Evolutionary conservation across 352 stramenopile genomes (phyloP), one percentile per base, ranked within the genome.

Genomic region (Pythium apleroticum): DNA sequence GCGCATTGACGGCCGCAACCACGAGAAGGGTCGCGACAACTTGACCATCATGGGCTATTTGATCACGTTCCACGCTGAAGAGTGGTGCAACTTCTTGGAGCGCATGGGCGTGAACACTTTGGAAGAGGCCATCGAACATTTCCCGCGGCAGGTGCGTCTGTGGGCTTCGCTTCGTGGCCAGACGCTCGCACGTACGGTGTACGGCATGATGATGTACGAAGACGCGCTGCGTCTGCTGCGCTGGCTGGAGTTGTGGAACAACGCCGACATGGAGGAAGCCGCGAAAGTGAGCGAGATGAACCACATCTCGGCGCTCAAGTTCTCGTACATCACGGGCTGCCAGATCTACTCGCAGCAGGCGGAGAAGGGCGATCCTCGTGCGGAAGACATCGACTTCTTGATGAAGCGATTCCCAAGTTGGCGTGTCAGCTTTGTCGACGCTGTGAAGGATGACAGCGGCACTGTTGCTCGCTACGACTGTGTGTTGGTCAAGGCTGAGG

Each of bases 131-230:
- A 65, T 95, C 11, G 72, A 75, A 19, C 73, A 76, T 4, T 80
- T 83, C 33, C 76, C 88, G 0, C 89, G 78, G 50, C 75, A 94
- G 57, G 86, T 96, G 20, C 86, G 86, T 53, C 63, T 95, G 9
- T 96, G 88, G 88, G 88, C 88, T 19, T 94, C 85, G 4, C 77
- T 93, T 66, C 82, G 88, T 52, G 86, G 86, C 5, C 88, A 96
- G 67, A 96, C 88, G 10, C 76, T 96, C 10, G 86, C 85, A n/a
- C 79, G 88, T 41, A 95, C 88, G 0, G 86, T 95, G 0, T 86
- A 94, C 53, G 88, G 88, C 19, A 95, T 96, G 84, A 95, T 95
- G 86, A 71, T 95, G 71, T 96, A 96, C 68, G 86, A 95, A 75
- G 85, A 95, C 33, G 85, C 86, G 1, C 83, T 96, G 33, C 84